phyloP scores from a whole-genome alignment of 73 alveolate genomes.

The Paraurostyla sp. region DNA sequence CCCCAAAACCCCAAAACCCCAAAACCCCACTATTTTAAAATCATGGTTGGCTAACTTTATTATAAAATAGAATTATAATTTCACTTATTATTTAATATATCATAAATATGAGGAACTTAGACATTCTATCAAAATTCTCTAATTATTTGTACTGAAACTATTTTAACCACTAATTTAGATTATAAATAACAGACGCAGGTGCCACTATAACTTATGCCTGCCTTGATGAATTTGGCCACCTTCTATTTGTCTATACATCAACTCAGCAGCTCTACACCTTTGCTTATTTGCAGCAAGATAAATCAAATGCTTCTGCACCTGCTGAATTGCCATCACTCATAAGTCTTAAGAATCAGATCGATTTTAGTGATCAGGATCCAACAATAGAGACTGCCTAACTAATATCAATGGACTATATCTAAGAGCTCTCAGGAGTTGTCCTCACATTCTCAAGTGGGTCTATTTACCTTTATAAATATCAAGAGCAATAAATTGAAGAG shows the following conservation, averaged over 20 bases:
- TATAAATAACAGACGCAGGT: too few species aligned
- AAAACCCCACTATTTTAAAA: too few species aligned
- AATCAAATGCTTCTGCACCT: background rate
- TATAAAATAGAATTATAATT: too few species aligned
- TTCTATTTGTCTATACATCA: slow-evolving; percentile 37
- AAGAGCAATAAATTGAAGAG: slow-evolving; percentile 36
- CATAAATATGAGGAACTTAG: slow-evolving; percentile 68
- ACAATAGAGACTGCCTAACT: background rate
- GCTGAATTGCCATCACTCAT: slow-evolving; percentile 1
- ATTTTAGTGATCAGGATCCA: slow-evolving; percentile 49
- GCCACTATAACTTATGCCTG: slow-evolving; percentile 11
- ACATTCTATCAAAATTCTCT: slow-evolving; percentile 25
- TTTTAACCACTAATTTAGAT: too few species aligned
- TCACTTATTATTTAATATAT: slow-evolving; percentile 11
- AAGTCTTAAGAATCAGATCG: background rate
- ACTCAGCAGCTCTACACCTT: background rate
- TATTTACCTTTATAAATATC: slow-evolving; percentile 39
- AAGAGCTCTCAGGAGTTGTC: slow-evolving; percentile 56
- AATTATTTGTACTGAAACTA: background rate
- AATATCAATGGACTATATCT: slow-evolving; percentile 59
- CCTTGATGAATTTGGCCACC: slow-evolving; percentile 67
- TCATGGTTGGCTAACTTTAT: background rate
- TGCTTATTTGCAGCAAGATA: slow-evolving; percentile 20
- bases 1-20: too few species aligned
- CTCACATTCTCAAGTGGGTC: slow-evolving; percentile 63